phyloP scores from a whole-genome alignment of 495 filamentous ascomycete genomes.

The Mytilinidion resinicola region DNA sequence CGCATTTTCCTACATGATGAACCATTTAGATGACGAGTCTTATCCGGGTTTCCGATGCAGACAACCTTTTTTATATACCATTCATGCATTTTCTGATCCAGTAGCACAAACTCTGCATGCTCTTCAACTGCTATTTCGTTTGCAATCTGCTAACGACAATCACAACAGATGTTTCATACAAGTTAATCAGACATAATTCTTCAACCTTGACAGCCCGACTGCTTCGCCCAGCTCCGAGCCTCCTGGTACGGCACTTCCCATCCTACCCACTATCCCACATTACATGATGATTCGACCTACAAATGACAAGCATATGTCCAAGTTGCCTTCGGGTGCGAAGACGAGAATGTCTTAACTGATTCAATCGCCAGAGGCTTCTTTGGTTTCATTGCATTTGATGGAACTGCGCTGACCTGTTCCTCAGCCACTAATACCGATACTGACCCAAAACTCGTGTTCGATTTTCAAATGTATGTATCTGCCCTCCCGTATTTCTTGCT shows the following conservation, averaged over 20 bases:
- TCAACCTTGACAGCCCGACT: neutral
- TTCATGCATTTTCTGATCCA: slow-evolving; percentile 68
- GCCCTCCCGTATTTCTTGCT: slow-evolving; percentile 34
- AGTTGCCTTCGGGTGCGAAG: slow-evolving; percentile 53
- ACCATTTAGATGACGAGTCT: slow-evolving; percentile 80
- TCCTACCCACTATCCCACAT: neutral
- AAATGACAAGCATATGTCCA: slow-evolving; percentile 87
- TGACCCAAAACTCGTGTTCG: neutral
- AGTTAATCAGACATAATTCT: neutral
- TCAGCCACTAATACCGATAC: neutral
- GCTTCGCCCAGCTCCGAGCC: neutral
- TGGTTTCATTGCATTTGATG: neutral
- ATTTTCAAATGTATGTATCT: neutral
- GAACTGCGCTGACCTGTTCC: too few relatives aligned
- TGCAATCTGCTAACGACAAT: neutral
- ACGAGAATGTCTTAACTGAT: slow-evolving; percentile 49
- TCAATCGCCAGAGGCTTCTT: neutral
- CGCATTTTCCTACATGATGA: slow-evolving; percentile 49
- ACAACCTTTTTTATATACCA: slow-evolving; percentile 64
- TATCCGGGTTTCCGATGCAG: slow-evolving; percentile 76
- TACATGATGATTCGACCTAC: slow-evolving; percentile 59
- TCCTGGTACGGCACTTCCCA: neutral
- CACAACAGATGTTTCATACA: neutral
- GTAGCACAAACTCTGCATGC: slow-evolving; percentile 1
- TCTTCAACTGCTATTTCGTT: neutral